Conservation (phyloP, 2,329 filamentous ascomycete species). For the Aspergillaceae sp. region DNA sequence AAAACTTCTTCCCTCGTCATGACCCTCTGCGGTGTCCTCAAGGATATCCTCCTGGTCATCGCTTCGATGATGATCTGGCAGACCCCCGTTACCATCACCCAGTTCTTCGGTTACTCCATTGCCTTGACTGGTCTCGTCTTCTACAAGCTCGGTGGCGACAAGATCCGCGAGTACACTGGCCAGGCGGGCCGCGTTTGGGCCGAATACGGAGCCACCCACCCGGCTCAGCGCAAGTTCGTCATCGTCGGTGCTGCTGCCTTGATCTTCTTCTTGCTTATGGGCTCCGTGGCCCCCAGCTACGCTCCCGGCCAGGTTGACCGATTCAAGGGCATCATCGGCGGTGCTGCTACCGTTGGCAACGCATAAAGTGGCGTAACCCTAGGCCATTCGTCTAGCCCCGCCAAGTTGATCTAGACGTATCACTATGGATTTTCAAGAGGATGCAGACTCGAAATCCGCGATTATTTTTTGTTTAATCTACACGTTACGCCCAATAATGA, state of each 20-base stretch:
- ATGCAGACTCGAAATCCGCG: background rate
- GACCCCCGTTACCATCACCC: slow-evolving; percentile 60
- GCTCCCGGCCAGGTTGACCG: slow-evolving; percentile 26
- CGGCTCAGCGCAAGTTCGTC: slow-evolving; percentile 67
- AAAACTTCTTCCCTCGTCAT: slow-evolving; percentile 81
- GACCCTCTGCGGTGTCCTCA: slow-evolving; percentile 76
- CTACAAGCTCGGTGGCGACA: slow-evolving; percentile 66
- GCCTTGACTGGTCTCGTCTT: slow-evolving; percentile 58
- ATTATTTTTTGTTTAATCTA: background rate
- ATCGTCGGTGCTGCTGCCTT: slow-evolving; percentile 57
- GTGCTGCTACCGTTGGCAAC: slow-evolving; percentile 22
- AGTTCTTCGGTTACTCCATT: slow-evolving; percentile 69
- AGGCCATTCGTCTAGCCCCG: background rate
- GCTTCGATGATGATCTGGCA: slow-evolving; percentile 70
- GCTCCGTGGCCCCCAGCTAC: slow-evolving; percentile 49
- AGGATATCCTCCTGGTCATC: slow-evolving; percentile 74
- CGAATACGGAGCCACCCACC: slow-evolving; percentile 71
- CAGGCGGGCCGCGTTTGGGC: slow-evolving; percentile 72
- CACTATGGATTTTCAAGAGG: too few species aligned
- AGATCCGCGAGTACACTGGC: slow-evolving; percentile 68
- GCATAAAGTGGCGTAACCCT: slow-evolving; percentile 14
- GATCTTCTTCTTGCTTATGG: slow-evolving; percentile 62
- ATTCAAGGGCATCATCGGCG: slow-evolving; percentile 30
- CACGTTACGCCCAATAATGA: slow-evolving; percentile 8
- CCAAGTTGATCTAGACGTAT: background rate